Base-by-base conservation (phyloP, 2,329 filamentous ascomycete species). In the Aspergillus sclerotialis region DNA sequence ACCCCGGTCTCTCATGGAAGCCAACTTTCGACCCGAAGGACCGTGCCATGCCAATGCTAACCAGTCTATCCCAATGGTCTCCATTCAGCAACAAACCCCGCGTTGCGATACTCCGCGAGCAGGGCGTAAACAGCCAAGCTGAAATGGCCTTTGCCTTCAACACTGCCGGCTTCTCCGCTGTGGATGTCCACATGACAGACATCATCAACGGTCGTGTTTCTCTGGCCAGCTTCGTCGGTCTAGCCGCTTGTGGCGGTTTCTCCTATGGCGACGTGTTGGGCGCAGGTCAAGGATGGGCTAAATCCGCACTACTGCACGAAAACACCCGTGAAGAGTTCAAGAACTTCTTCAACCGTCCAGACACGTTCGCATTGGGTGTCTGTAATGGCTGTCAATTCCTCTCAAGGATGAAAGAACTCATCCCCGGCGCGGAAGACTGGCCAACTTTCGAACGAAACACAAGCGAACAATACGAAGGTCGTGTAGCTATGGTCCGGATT, bases 361-460 rank as follows among this genome's bases (percentile, higher is more conserved):
- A 95, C 56, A 96, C 92, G 0, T 96, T 98, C 62, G 73, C 87
- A 0, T 74, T 98, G 1, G 92, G 92, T 49, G 87, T 96, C 21
- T 96, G 92, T 74, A 98, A 98, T 59, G 92, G 92, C 32, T 96
- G 92, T 58, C 92, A 98, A 63, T 94, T 96, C 78, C 70, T 96
- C 26, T 84, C 83, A 5, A 79, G 87, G 32, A 69, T 93, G 26
- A 86, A 86, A 55, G 78, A 82, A 39, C 69, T 94, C 34, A 93
- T 95, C 43, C 89, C 88, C 1, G 89, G 88, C n/a, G 78, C 88
- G 0, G 61, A 69, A 33, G 68, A 76, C 45, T 95, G 89, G 88
- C 89, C 88, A 3, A 83, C 76, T 15, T 95, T 95, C 61, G 82
- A 90, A 38, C 73, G 83, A 39, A 96, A 96, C 61, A 67, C 73